Evolutionary conservation across 73 alveolate species (phyloP), one percentile per base, ranked within the genome.

Genomic region (Paramecium biaurelia): DNA sequence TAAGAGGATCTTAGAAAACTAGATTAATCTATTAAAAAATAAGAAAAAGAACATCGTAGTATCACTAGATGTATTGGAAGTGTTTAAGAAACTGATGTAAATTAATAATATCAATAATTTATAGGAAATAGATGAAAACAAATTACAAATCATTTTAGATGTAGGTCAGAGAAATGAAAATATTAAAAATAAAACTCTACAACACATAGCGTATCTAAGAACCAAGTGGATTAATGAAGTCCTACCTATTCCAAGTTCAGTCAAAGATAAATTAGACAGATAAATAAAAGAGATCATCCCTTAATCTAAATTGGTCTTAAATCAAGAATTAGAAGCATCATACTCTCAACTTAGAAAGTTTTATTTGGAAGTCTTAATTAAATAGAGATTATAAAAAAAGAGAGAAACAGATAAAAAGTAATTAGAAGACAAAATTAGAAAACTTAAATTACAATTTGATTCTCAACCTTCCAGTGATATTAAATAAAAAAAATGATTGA

Each of bases 191-290:
- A 56, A 34, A 41, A 42, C 45, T 32, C 76, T 12, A 70, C 57
- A 87, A 34, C 14, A 76, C 5, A 87, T 43, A 15, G 70, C 56
- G 4, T 87, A 67, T 42, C 18, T 86, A 21, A 57, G 93, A 86
- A 76, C 57, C 5, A 87, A 70, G 20, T 68, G 89, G 93, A 68
- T 68, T 30, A 87, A 87, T 70, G 85, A 87, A 21, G 32, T 63
- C 4, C 37, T 68, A 18, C 93, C 93, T 7, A 70, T 68, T 9
- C 86, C 89, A 2, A 42, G 41, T 11, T 34, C 35, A 23, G 35
- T 68, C 8, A 35, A 87, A 20, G 70, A 87, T 23, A 37, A 63
- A 72, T 72, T 72, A 12, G 87, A 72, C 3, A 72, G 14, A 4
- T 1, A 32, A 3, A 10, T 72, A 35, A 72, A 72, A 35, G 87